A percentile compares a stretch with the other conserved stretches of the same genome.
These are phyloP conservation scores for Ascocoryne sarcoides DNA, from an alignment of 2,329 filamentous ascomycete species.

Conservation along the genomic window DNA sequence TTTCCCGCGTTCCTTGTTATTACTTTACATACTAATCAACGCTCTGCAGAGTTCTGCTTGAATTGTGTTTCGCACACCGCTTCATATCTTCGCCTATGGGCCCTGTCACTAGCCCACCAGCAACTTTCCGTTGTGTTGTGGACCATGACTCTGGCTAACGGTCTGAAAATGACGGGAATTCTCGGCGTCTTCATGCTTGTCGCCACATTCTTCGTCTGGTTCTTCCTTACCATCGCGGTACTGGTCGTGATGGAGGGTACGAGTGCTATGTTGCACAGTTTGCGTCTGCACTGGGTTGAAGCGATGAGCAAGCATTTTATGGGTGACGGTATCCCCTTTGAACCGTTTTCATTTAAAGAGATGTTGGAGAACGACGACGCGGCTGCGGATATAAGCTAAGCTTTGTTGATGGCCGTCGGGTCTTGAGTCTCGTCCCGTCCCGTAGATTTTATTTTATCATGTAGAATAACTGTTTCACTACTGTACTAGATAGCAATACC, in stretches of 20 bases:
- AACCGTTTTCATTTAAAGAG: constrained; percentile 79
- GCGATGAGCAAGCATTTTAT: constrained; percentile 97
- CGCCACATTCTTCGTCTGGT: constrained; percentile 80
- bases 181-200: constrained; percentile 74
- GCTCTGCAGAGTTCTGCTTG: constrained; percentile 75
- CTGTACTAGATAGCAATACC: neutral
- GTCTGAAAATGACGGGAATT: constrained; percentile 58
- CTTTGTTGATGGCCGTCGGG: neutral
- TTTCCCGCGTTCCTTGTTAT: constrained; percentile 13
- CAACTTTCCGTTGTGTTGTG: constrained; percentile 94
- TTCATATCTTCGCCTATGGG: constrained; percentile 97
- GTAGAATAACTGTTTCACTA: constrained; percentile 1
- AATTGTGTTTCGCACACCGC: constrained; percentile 99
- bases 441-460: neutral
- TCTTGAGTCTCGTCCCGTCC: neutral
- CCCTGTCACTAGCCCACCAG: constrained; percentile 91
- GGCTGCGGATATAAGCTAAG: constrained; percentile 40
- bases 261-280: constrained; percentile 86
- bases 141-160: constrained; percentile 84
- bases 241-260: constrained; percentile 94
- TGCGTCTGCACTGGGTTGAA: constrained; percentile 92
- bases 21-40: constrained; percentile 24
- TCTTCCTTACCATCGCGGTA: constrained; percentile 70
- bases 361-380: constrained; percentile 75
- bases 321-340: constrained; percentile 78